Base-by-base conservation (phyloP, 2,329 filamentous ascomycete species). In the Simplicillium aogashimaense region DNA sequence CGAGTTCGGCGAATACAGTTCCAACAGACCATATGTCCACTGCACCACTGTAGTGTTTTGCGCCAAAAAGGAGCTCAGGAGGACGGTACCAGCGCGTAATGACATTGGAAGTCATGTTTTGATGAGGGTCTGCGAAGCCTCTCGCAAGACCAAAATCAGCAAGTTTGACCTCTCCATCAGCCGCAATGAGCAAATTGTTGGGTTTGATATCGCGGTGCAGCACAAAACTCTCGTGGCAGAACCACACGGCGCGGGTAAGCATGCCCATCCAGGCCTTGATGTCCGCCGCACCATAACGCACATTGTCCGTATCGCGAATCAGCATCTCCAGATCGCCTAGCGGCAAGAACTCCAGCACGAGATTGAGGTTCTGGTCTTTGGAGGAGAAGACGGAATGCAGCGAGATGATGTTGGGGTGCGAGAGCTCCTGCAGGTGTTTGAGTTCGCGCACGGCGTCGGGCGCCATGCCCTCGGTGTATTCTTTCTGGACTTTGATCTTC, bases 211-310 rank as follows among this genome's bases (percentile, higher is more conserved):
- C 92, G 52, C 92, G 86, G 64, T 98, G 92, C 25, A 98, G 73
- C 14, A 98, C 78, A 53, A 83, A 90, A 60, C 92, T 94, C 57
- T 89, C 86, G 62, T 98, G 92, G 62, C 92, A 97, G 69, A 94
- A 98, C 82, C 87, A 94, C 20, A 97, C 79, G 18, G 85, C 92
- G 33, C 90, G 81, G 20, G 76, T 77, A n/a, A 97, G 74, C 92
- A 97, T 97, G 47, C 85, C 86, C 82, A 95, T 94, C 92, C 92
- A 98, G 13, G 88, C 84, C 61, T 98, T 98, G 61, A 97, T 88
- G 60, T 98, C 92, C 14, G 86, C 84, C 10, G 79, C 77, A 45
- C 85, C 85, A 60, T 97, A 97, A 40, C 80, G 78, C 36, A 95
- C 81, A 40, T 69, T 69, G 35, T 81, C 75, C 25, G 76, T 79